A percentile compares a stretch with the other conserved stretches of the same genome.
Evolutionary conservation across 331 rosid genomes (phyloP).

Genomic region (Telfairia occidentalis): DNA sequence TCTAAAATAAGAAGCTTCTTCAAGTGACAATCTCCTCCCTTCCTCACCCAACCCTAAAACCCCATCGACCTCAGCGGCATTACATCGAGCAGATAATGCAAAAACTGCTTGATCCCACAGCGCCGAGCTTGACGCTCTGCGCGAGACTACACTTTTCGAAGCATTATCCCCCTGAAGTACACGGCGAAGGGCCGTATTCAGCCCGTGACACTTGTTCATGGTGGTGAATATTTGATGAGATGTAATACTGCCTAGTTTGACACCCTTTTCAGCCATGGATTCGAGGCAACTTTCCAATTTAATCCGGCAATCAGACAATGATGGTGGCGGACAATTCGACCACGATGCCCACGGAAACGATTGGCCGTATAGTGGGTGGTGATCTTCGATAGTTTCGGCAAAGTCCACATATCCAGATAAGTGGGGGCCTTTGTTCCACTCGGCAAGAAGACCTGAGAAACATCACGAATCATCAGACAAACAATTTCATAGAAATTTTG

Average conservation of each 20-base stretch:
- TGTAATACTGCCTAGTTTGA: conserved; percentile 50
- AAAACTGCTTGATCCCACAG: conserved; percentile 78
- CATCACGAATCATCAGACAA: neutral
- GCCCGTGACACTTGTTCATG: conserved; percentile 60
- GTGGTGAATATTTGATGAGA: conserved; percentile 60
- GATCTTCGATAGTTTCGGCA: conserved; percentile 52
- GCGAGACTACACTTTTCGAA: conserved; percentile 17
- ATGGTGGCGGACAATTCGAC: conserved; percentile 51
- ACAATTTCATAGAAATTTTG: neutral
- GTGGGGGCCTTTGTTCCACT: conserved; percentile 82
- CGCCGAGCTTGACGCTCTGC: conserved; percentile 27
- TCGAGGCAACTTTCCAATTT: conserved; percentile 65
- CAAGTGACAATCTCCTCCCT: conserved; percentile 35
- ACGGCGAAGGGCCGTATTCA: conserved; percentile 36
- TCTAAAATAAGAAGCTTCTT: conserved; percentile 63
- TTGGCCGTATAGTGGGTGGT: conserved; percentile 31
- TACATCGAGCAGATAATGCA: conserved; percentile 32
- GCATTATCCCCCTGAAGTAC: conserved; percentile 23
- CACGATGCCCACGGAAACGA: conserved; percentile 82
- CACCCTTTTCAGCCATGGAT: conserved; percentile 60
- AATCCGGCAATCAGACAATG: conserved; percentile 41
- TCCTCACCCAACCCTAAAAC: conserved; percentile 37
- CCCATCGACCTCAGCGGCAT: conserved; percentile 42
- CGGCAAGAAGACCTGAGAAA: conserved; percentile 50
- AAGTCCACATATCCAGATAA: conserved; percentile 74